Percentiles rank a stretch among this genome's conserved stretches.
Conservation (phyloP, 192 early-diverging fungal species). For the Kickxella alabastrina region DNA sequence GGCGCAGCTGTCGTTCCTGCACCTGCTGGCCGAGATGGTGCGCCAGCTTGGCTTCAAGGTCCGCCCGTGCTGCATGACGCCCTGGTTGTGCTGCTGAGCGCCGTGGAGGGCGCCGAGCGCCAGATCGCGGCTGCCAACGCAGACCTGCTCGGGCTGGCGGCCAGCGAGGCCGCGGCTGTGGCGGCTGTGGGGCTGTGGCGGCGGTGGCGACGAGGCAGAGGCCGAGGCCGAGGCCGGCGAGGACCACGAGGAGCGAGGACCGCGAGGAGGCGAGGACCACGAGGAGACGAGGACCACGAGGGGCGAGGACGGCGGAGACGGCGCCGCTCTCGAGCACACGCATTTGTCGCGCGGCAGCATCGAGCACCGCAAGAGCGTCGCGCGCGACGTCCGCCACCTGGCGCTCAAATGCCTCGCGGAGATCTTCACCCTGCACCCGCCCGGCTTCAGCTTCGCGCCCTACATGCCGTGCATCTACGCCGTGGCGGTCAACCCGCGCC, state of each 20-base stretch:
- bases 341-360: slow-evolving; percentile 10
- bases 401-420: slow-evolving; percentile 70
- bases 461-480: slow-evolving; percentile 75
- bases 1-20: slow-evolving; percentile 78
- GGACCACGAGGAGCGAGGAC: neutral
- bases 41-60: slow-evolving; percentile 75
- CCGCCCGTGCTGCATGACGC: slow-evolving; percentile 69
- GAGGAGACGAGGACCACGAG: slow-evolving; percentile 2
- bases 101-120: slow-evolving; percentile 63
- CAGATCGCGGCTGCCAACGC: slow-evolving; percentile 48
- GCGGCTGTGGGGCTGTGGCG: too few relatives aligned
- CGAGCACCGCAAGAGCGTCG: slow-evolving; percentile 18
- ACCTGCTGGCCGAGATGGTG: slow-evolving; percentile 73
- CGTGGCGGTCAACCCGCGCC: slow-evolving; percentile 63
- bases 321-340: neutral
- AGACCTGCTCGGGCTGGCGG: too few relatives aligned
- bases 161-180: too few relatives aligned
- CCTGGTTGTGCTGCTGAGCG: slow-evolving; percentile 70
- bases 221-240: slow-evolving; percentile 2
- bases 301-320: slow-evolving; percentile 4
- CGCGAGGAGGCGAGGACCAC: slow-evolving; percentile 4
- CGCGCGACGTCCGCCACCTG: slow-evolving; percentile 57
- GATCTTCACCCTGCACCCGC: slow-evolving; percentile 62
- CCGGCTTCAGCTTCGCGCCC: slow-evolving; percentile 69
- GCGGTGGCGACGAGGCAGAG: slow-evolving; percentile 6